Percentiles rank a stretch among this genome's conserved stretches.
Conservation (phyloP, 2,329 filamentous ascomycete species). For the Neobulgaria alba region DNA sequence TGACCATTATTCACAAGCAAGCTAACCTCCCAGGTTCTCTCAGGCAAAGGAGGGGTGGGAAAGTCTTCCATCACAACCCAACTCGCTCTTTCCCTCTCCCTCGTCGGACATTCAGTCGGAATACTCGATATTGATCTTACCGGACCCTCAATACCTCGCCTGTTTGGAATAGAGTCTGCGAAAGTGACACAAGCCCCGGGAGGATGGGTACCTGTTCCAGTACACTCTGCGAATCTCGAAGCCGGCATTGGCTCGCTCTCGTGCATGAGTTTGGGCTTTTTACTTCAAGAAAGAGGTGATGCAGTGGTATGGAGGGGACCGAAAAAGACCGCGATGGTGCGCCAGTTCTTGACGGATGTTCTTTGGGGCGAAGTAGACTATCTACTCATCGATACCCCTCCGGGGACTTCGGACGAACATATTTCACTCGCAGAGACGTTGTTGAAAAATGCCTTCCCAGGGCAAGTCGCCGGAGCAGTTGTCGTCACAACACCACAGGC, state of each 20-base stretch:
- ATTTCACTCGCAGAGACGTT: constrained; percentile 89
- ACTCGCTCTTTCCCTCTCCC: constrained; percentile 78
- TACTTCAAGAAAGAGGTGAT: constrained; percentile 73
- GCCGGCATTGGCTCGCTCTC: constrained; percentile 54
- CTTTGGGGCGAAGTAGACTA: constrained; percentile 85
- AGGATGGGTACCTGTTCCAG: constrained; percentile 84
- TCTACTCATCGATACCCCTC: constrained; percentile 89
- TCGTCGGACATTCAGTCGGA: constrained; percentile 81
- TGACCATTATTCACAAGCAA: too few species aligned
- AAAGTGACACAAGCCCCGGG: constrained; percentile 88
- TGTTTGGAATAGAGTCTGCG: constrained; percentile 80
- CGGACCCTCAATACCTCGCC: constrained; percentile 89
- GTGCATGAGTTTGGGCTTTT: constrained; percentile 90
- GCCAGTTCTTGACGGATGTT: constrained; percentile 89
- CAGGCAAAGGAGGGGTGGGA: constrained; percentile 94
- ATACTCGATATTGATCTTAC: constrained; percentile 96
- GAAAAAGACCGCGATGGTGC: constrained; percentile 98
- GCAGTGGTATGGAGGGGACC: constrained; percentile 96
- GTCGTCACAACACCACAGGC: constrained; percentile 96
- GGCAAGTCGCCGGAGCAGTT: constrained; percentile 76
- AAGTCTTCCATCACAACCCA: constrained; percentile 98
- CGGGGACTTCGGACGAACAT: constrained; percentile 93
- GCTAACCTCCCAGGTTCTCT: constrained; percentile 70
- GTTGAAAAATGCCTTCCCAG: constrained; percentile 50
- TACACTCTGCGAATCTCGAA: constrained; percentile 54